Base-by-base conservation (phyloP, 2,329 filamentous ascomycete species). In the Meredithiella fracta region DNA sequence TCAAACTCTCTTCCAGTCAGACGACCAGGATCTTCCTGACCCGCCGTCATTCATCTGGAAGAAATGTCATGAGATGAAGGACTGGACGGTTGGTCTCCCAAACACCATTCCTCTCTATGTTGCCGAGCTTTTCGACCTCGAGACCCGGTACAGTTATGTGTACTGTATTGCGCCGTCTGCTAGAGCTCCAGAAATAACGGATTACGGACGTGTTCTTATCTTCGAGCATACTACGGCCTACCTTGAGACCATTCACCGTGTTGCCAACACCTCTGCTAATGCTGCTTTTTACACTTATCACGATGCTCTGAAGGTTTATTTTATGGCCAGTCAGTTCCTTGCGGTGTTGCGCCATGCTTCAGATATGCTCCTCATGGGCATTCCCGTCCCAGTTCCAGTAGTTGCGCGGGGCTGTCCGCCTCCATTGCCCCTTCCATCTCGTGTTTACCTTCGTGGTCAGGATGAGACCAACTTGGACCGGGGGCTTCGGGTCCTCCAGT, bases 171-270 rank as follows among this genome's bases (percentile, higher is more conserved):
- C 88, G 0, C 87, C 89, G 0, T 90, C 85, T 37, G 79, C 82
- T 1, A 76, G 84, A 49, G 80, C 85, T 2, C 85, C 86, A 0
- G 73, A 78, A 22, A 80, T 90, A 52, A 83, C 80, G 2, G 78
- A 87, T 49, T 88, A 91, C 65, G 85, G 83, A 38, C 85, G 88
- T 59, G 74, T 82, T 29, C 73, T 94, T 23, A 86, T 95, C 42
- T 94, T 94, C 65, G 88, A 95, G 65, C 83, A 92, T 63, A 83
- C 83, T 60, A 80, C 91, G 61, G 78, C 83, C n/a, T 96, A 92
- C 64, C 78, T 92, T 51, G 77, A 85, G 58, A 79, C 80, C 59
- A 80, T 94, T 60, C 77, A 85, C 62, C 77, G 80, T 3, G 76
- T 88, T 49, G 75, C 85, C 23, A 75, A 76, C 57, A 74, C 78